These are phyloP conservation scores for Pichia nakasei DNA, from an alignment of 805 yeast genomes.

Conservation along the genomic window DNA sequence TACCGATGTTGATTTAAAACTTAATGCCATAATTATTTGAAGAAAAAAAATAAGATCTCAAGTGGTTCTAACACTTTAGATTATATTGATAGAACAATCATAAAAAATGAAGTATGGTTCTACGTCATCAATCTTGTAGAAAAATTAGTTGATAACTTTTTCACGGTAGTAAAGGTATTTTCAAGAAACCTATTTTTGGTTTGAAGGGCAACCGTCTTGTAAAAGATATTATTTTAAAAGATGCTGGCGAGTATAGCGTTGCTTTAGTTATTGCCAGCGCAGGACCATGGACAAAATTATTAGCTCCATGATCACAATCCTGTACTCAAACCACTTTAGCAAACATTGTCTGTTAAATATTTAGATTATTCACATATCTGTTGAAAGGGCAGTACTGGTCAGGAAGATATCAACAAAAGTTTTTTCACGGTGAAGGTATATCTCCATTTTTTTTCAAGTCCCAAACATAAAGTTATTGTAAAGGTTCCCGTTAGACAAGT, in stretches of 20 bases:
- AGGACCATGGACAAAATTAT: slow-evolving; percentile 19
- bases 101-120: slow-evolving; percentile 15
- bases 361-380: slow-evolving; percentile 15
- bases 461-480: slow-evolving; percentile 12
- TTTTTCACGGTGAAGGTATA: slow-evolving; percentile 12
- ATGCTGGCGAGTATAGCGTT: slow-evolving; percentile 15
- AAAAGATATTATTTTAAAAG: slow-evolving; percentile 19
- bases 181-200: slow-evolving; percentile 5
- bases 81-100: slow-evolving; percentile 14
- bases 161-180: slow-evolving; percentile 13
- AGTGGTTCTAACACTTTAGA: slow-evolving; percentile 13
- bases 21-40: slow-evolving; percentile 12
- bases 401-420: slow-evolving; percentile 9
- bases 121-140: slow-evolving; percentile 12
- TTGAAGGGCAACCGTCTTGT: slow-evolving; percentile 2
- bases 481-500: slow-evolving; percentile 12
- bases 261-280: slow-evolving; percentile 15
- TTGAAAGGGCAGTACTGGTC: slow-evolving; percentile 13
- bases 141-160: slow-evolving; percentile 15
- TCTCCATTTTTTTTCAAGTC: slow-evolving; percentile 14
- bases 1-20: slow-evolving; percentile 8
- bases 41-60: slow-evolving; percentile 5
- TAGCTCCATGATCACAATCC: slow-evolving; percentile 11
- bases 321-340: slow-evolving; percentile 17
- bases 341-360: slow-evolving; percentile 18